These are phyloP conservation scores for Botryotinia calthae DNA, from an alignment of 2,329 filamentous ascomycete genomes.

Conservation along the genomic window DNA sequence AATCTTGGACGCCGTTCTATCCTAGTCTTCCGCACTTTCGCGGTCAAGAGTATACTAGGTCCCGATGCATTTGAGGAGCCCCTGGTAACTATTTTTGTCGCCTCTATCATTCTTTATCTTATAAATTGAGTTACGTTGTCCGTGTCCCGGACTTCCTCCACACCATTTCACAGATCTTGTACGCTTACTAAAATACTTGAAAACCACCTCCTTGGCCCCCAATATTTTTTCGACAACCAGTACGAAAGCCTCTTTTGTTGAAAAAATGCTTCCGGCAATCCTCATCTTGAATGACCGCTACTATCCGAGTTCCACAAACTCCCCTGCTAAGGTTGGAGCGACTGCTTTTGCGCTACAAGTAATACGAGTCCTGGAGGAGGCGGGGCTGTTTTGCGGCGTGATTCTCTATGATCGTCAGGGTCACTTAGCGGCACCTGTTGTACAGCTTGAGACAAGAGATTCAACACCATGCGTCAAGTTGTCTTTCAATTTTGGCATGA, in stretches of 20 bases:
- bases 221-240: neutral
- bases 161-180: constrained; percentile 9
- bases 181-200: constrained; percentile 8
- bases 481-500: constrained; percentile 24
- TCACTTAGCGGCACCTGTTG: constrained; percentile 15
- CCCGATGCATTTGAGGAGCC: neutral
- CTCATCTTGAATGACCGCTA: constrained; percentile 23
- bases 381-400: constrained; percentile 22
- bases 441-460: constrained; percentile 18
- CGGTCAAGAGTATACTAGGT: neutral
- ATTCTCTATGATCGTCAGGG: constrained; percentile 24
- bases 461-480: constrained; percentile 21
- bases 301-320: constrained; percentile 21
- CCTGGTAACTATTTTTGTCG: constrained; percentile 3
- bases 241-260: neutral
- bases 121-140: constrained; percentile 14
- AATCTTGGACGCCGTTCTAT: neutral
- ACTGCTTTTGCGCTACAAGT: constrained; percentile 25
- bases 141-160: neutral
- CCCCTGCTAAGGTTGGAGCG: constrained; percentile 23
- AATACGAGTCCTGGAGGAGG: constrained; percentile 20
- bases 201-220: constrained; percentile 13
- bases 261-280: constrained; percentile 24
- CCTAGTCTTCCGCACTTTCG: neutral
- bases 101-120: constrained; percentile 7